Evolutionary conservation across 495 filamentous ascomycete genomes (phyloP), one percentile per base, ranked within the genome.

Genomic region (Aspergillus leporis): DNA sequence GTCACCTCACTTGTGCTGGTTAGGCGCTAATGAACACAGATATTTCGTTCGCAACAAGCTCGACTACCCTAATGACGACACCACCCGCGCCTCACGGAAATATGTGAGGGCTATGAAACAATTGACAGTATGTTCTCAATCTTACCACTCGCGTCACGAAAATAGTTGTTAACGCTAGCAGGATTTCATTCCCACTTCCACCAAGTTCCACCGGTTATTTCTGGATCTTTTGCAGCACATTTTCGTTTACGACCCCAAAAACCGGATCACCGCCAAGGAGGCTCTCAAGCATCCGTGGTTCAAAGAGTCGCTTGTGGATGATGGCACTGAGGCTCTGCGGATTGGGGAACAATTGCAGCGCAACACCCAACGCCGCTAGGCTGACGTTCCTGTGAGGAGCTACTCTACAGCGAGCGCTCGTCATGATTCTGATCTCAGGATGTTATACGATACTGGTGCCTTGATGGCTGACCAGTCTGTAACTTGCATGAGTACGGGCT

Each of bases 101-200:
- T 98, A 96, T 67, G 95, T 98, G 30, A 89, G 89, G 66, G 92
- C 91, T 0, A 98, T 98, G 95, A 97, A 97, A 74, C 79, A 78
- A 53, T 76, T 98, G 16, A 79, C 83, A 55, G 93, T 98, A 84
- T 68, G 90, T 64, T 21, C 25, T 28, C 9, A 14, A 9, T 40
- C 13, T 16, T 18, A 22, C 41, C 1, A 12, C 18, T 41, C 23
- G 30, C 19, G 1, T 18, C 12, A n/a, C 5, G 28, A 40, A 1
- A n/a, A 23, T 13, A 31, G 5, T 23, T 51, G 51, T 68, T 82
- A 55, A 83, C 66, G 60, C 12, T 22, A 45, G 31, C 62, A 98
- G 92, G 92, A 96, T 51, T 94, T 94, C 59, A 96, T 98, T 40
- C 93, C 93, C 5, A 78, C 83, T 3, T 88, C 77, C 32, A 93